Percentiles rank a stretch among this genome's conserved stretches.
Conservation (phyloP, 495 filamentous ascomycete genomes). For the Neurospora sublineolata region DNA sequence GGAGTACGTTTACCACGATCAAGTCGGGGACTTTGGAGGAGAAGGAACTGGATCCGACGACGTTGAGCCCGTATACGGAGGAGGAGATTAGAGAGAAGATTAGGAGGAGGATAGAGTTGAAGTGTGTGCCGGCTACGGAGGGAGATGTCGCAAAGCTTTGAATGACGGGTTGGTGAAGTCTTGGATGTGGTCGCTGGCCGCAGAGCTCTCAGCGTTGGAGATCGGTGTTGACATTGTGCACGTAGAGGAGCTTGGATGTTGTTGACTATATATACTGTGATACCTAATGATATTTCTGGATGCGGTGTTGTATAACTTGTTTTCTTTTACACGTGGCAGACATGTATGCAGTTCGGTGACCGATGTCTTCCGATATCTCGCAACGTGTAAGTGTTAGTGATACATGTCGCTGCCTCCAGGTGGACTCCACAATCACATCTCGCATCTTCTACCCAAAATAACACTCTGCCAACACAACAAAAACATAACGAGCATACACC, state of each 20-base stretch:
- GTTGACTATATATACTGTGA: not conserved
- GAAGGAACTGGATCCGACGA: conserved; percentile 37
- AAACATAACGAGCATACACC: not conserved
- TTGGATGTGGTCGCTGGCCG: not conserved
- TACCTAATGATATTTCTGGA: not conserved
- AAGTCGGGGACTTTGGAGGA: conserved; percentile 45
- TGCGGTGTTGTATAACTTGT: not conserved
- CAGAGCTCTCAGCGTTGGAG: not conserved
- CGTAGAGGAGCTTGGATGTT: not conserved
- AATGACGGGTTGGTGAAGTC: not conserved
- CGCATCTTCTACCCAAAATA: not conserved
- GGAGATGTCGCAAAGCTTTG: not conserved
- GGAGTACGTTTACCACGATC: conserved; percentile 40
- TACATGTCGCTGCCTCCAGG: not conserved
- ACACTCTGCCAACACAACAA: not conserved
- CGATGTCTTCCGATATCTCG: not conserved
- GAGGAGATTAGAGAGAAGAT: conserved; percentile 45
- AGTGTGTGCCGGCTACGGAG: not conserved
- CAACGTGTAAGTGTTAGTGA: not conserved
- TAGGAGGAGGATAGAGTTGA: conserved; percentile 24
- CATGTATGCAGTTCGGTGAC: not conserved
- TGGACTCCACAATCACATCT: not conserved
- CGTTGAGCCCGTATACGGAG: conserved; percentile 37
- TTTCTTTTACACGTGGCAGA: not conserved
- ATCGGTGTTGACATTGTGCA: not conserved